Evolutionary conservation across 495 filamentous ascomycete species (phyloP), one percentile per base, ranked within the genome.

Genomic region (Lindgomyces ingoldianus): DNA sequence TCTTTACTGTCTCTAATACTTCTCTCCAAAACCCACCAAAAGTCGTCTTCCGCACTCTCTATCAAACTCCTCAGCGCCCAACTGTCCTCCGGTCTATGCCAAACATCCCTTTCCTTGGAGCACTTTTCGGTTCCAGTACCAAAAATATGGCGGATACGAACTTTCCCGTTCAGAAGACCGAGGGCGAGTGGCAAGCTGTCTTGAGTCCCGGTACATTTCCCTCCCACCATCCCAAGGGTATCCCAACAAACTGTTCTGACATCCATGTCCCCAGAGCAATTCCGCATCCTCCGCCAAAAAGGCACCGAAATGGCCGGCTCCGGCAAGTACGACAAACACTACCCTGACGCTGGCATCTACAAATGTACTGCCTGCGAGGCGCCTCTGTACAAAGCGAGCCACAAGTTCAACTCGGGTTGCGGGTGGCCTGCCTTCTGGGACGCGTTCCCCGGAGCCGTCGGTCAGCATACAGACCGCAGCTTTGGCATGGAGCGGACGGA

Each of bases 381-480:
- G 4, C 92, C 93, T 4, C 86, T 98, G 12, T 98, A 98, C 81
- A 89, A 82, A 70, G 91, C 93, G 10, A 81, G 79, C 59, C 91
- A 94, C 76, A 98, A 98, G 73, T 98, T 98, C 81, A 90, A 90
- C 73, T 93, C 90, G 30, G 91, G 91, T 27, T 98, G 94, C 77
- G 94, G 94, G 51, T 98, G 94, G 94, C 94, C 94, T 0, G 94
- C 94, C 10, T 98, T 97, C 74, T 98, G 91, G 64, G 94, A 98
- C 75, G 90, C 86, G 50, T 84, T 97, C 50, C 91, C 93, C 0
- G 93, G 91, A 0, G 94, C 93, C 0, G 91, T 98, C 39, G 89
- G 80, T 27, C 78, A 92, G 57, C 86, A 92, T 72, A 84, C 84
- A 60, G 94, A 98, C 74, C 79, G 75, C 54, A 78, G 85, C 0